These are phyloP conservation scores for Bruguiera hainesii DNA, from an alignment of 441 rosid genomes.

Conservation along the genomic window DNA sequence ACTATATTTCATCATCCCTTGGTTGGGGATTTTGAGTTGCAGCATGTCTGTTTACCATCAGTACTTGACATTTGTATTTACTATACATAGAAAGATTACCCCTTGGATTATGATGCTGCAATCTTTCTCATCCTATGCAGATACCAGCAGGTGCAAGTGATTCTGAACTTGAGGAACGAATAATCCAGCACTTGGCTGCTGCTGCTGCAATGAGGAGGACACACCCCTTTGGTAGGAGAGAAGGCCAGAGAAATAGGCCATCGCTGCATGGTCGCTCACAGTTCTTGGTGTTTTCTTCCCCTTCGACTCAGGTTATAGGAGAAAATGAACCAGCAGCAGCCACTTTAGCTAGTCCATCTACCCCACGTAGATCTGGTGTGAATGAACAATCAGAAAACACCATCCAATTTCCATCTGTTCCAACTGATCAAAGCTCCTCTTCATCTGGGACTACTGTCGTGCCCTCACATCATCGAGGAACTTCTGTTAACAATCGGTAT, in stretches of 20 bases:
- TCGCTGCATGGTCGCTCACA: slow-evolving; percentile 59
- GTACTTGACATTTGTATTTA: slow-evolving; percentile 6
- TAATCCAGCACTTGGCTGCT: slow-evolving; percentile 91
- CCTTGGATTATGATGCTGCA: background rate
- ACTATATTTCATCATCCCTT: slow-evolving; percentile 87
- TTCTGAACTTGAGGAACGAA: slow-evolving; percentile 87
- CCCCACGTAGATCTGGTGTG: slow-evolving; percentile 33
- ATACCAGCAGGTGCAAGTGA: slow-evolving; percentile 76
- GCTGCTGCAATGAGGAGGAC: slow-evolving; percentile 89
- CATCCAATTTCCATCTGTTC: slow-evolving; percentile 22
- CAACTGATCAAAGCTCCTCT: slow-evolving; percentile 28
- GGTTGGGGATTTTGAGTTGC: slow-evolving; percentile 84
- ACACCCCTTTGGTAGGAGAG: slow-evolving; percentile 69
- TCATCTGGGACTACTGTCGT: slow-evolving; percentile 30
- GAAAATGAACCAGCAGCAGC: slow-evolving; percentile 41
- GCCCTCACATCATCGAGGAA: slow-evolving; percentile 30
- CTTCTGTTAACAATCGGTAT: slow-evolving; percentile 39
- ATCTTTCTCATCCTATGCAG: slow-evolving; percentile 34
- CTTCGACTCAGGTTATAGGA: slow-evolving; percentile 36
- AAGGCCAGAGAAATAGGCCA: slow-evolving; percentile 64
- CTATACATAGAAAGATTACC: background rate
- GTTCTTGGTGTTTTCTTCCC: slow-evolving; percentile 62
- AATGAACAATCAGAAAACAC: slow-evolving; percentile 29
- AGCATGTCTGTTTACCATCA: slow-evolving; percentile 50
- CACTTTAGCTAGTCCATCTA: slow-evolving; percentile 35